Conservation (phyloP, 106 monocot species). For the Acanthochlamys bracteata region DNA sequence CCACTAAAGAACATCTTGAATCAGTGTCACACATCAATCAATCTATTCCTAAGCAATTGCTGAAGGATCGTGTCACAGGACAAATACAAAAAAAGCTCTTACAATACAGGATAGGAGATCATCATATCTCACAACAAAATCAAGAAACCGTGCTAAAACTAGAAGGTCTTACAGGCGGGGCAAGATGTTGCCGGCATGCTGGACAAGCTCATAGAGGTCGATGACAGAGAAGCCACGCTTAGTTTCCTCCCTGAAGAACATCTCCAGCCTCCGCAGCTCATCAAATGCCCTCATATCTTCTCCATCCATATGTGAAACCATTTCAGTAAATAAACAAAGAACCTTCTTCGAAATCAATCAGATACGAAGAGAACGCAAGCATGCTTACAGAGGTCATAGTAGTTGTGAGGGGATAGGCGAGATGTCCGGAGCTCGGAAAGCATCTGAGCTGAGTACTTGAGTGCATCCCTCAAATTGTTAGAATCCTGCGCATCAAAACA, state of each 20-base stretch:
- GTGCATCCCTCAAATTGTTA: slow-evolving; percentile 84
- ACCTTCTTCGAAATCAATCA: neutral
- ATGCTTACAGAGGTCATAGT: slow-evolving; percentile 84
- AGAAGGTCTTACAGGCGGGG: slow-evolving; percentile 69
- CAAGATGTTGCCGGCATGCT: slow-evolving; percentile 93
- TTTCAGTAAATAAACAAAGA: neutral
- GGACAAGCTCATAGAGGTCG: slow-evolving; percentile 95
- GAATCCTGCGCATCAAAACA: slow-evolving; percentile 42
- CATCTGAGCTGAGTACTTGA: slow-evolving; percentile 97
- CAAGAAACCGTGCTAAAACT: neutral
- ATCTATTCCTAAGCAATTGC: too few species aligned
- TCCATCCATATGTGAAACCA: neutral
- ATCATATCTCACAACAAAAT: too few species aligned
- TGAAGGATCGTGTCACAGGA: too few species aligned
- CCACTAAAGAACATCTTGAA: too few species aligned
- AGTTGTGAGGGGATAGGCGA: slow-evolving; percentile 79
- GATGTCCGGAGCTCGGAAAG: slow-evolving; percentile 97
- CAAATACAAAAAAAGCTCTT: too few species aligned
- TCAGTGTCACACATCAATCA: too few species aligned
- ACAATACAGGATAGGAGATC: too few species aligned
- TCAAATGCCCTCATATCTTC: slow-evolving; percentile 97
- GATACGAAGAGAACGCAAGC: neutral
- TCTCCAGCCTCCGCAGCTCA: slow-evolving; percentile 89
- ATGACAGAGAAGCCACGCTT: slow-evolving; percentile 65
- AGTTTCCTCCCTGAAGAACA: slow-evolving; percentile 95